Conservation (phyloP, 306 rosid genomes). For the Fragaria nilgerrensis region DNA sequence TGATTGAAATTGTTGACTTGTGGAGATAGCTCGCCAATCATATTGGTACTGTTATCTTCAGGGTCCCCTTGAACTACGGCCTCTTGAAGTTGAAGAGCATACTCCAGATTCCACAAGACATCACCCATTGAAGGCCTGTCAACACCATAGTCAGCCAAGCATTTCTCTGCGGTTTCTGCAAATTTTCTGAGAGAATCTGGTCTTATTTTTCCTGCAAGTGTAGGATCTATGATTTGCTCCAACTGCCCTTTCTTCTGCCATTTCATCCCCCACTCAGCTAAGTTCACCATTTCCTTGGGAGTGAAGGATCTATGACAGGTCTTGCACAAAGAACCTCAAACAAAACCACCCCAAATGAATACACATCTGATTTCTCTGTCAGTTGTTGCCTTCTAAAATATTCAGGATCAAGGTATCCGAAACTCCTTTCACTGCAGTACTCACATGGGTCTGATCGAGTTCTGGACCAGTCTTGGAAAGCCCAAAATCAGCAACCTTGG, state of each 20-base stretch:
- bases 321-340: slow-evolving; percentile 85
- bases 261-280: slow-evolving; percentile 95
- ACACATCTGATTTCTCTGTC: slow-evolving; percentile 84
- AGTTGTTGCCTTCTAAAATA: slow-evolving; percentile 84
- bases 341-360: slow-evolving; percentile 88
- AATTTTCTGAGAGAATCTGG: slow-evolving; percentile 82
- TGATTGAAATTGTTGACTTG: slow-evolving; percentile 61
- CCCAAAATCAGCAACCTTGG: slow-evolving; percentile 91
- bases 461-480: slow-evolving; percentile 83
- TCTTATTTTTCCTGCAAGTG: slow-evolving; percentile 60
- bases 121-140: slow-evolving; percentile 94
- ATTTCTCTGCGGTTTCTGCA: slow-evolving; percentile 87
- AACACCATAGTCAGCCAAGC: slow-evolving; percentile 79
- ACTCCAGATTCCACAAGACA: slow-evolving; percentile 83
- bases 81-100: slow-evolving; percentile 81
- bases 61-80: slow-evolving; percentile 62
- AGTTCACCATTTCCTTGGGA: slow-evolving; percentile 81
- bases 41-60: slow-evolving; percentile 81
- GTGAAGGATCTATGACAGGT: slow-evolving; percentile 86
- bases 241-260: slow-evolving; percentile 81
- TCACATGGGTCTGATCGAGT: slow-evolving; percentile 82
- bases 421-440: slow-evolving; percentile 85
- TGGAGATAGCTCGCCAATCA: slow-evolving; percentile 81
- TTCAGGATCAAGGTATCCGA: slow-evolving; percentile 90
- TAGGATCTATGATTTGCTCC: slow-evolving; percentile 68